A percentile compares a stretch with the other conserved stretches of the same genome.
phyloP scores from a whole-genome alignment of 345 rosid genomes.

The Populus simonii region DNA sequence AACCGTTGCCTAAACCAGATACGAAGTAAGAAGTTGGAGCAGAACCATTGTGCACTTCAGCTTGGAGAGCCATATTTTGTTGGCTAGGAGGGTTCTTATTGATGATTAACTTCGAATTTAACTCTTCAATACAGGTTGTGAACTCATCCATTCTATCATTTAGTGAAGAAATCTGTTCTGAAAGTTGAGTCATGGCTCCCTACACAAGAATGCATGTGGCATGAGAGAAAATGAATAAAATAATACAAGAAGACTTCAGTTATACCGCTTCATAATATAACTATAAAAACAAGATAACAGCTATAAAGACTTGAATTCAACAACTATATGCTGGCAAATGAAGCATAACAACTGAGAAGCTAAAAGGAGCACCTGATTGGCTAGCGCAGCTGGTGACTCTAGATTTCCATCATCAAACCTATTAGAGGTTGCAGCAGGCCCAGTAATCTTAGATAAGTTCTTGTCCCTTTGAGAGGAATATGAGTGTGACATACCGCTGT shows the following conservation, averaged over 20 bases:
- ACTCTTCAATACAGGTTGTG: constrained; percentile 66
- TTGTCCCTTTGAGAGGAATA: constrained; percentile 80
- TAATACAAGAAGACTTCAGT: not conserved
- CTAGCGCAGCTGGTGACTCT: constrained; percentile 38
- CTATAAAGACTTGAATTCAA: not conserved
- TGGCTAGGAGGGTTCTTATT: constrained; percentile 57
- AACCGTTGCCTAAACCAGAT: constrained; percentile 73
- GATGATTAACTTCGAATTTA: constrained; percentile 56
- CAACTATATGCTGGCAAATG: not conserved
- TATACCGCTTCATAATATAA: constrained; percentile 1
- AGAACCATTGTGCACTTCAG: constrained; percentile 72
- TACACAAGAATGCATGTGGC: constrained; percentile 4
- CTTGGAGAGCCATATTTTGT: constrained; percentile 58
- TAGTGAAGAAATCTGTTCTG: constrained; percentile 81
- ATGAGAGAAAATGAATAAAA: constrained; percentile 2
- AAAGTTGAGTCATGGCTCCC: constrained; percentile 81
- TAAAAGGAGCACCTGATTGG: constrained; percentile 51
- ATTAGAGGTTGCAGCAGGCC: constrained; percentile 33
- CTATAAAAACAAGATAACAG: not conserved
- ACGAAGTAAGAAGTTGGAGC: constrained; percentile 84
- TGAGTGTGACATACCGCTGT: constrained; percentile 86
- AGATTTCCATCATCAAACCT: constrained; percentile 49
- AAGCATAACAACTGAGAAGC: constrained; percentile 11
- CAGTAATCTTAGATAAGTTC: constrained; percentile 50
- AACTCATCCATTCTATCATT: constrained; percentile 94